Conservation (phyloP, 495 filamentous ascomycete species). For the Talaromyces liani region DNA sequence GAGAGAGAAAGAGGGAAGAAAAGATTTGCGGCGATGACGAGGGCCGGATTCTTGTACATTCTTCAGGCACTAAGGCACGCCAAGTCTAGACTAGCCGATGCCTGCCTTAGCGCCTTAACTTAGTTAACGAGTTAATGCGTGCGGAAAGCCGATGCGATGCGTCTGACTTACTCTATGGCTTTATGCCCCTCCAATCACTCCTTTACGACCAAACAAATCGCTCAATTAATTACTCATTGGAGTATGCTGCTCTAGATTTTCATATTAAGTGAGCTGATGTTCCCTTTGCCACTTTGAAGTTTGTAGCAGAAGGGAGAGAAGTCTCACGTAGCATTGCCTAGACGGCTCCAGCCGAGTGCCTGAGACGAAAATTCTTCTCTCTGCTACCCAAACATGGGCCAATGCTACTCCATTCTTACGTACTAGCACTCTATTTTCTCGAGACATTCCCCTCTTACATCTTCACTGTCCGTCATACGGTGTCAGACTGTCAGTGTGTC, state of each 20-base stretch:
- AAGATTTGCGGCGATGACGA: neutral
- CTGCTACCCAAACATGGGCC: neutral
- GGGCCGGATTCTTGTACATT: neutral
- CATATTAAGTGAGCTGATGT: neutral
- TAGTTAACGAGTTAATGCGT: neutral
- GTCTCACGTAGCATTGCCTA: neutral
- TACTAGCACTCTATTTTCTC: neutral
- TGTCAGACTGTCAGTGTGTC: neutral
- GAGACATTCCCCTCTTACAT: neutral
- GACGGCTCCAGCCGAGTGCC: neutral
- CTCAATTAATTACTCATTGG: neutral
- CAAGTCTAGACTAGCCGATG: neutral
- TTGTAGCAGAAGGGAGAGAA: neutral
- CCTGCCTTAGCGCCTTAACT: neutral
- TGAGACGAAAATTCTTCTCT: neutral
- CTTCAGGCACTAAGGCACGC: neutral
- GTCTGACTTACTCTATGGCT: too few relatives aligned
- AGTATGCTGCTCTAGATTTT: neutral
- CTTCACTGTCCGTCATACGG: neutral
- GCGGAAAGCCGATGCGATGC: neutral
- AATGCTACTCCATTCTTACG: neutral
- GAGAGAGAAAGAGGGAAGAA: neutral
- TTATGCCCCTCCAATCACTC: neutral
- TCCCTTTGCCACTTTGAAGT: neutral
- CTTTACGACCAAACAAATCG: neutral